phyloP scores from a whole-genome alignment of 1,284 basidiomycete genomes.

The Microbotryum silenes-acaulis region DNA sequence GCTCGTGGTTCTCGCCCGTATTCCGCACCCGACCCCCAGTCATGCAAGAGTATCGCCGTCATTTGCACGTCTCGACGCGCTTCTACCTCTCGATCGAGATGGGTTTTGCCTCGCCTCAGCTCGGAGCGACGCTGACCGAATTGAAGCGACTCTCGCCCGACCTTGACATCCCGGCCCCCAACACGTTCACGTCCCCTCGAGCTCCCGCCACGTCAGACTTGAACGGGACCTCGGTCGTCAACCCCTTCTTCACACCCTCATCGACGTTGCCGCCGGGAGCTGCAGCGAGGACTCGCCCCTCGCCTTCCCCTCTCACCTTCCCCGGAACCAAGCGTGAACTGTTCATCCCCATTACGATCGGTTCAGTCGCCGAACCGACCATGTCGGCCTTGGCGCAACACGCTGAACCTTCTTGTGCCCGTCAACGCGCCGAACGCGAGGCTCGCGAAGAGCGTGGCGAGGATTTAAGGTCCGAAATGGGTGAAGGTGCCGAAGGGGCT shows the following conservation, averaged over 20 bases:
- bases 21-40: conserved; percentile 34
- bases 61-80: conserved; percentile 40
- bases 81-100: conserved; percentile 40
- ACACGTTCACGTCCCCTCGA: conserved; percentile 29
- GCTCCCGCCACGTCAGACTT: conserved; percentile 34
- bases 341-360: conserved; percentile 44
- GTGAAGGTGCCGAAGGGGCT: conserved; percentile 29
- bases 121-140: conserved; percentile 24
- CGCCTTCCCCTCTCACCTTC: conserved; percentile 26
- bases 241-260: conserved; percentile 26
- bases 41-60: conserved; percentile 31
- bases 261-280: conserved; percentile 3
- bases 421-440: conserved; percentile 23
- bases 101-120: conserved; percentile 34
- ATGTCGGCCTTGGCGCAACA: conserved; percentile 24
- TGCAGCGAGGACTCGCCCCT: not conserved
- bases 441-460: conserved; percentile 30
- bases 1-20: conserved; percentile 38
- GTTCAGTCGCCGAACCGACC: conserved; percentile 44
- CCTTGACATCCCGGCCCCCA: conserved; percentile 30
- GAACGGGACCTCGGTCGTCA: conserved; percentile 31
- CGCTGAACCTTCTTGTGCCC: conserved; percentile 5
- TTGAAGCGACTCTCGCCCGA: conserved; percentile 28
- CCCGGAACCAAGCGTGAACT: conserved; percentile 40
- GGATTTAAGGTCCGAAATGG: conserved; percentile 9